Evolutionary conservation across 1,284 basidiomycete genomes (phyloP), one percentile per base, ranked within the genome.

Genomic region (Leccinum insolens): DNA sequence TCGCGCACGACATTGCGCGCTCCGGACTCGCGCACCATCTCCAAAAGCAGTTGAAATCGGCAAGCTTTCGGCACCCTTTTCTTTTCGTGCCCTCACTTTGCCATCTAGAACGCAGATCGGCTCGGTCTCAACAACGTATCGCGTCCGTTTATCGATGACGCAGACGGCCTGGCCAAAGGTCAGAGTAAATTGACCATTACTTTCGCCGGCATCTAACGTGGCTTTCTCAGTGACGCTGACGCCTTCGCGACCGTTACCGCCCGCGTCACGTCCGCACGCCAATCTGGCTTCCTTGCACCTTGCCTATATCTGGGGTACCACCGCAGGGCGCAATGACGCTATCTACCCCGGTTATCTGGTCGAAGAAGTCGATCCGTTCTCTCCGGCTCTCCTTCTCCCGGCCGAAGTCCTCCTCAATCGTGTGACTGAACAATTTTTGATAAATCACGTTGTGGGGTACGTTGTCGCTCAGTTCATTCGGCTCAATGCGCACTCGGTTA

Each of bases 51-150:
- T 74, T 93, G 59, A 80, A 80, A 72, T 74, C 76, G 81, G 90
- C 85, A 81, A 67, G 81, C 74, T 61, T 59, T 49, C 28, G 69
- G 37, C 31, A 46, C 52, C 67, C 41, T 62, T 62, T 64, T 67
- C 65, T 34, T 49, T 39, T 55, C 25, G 28, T 64, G 58, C 31
- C n/a, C 71, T 77, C 49, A 79, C 37, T 52, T 66, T 58, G 67
- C 62, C 37, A 39, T 68, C 37, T 71, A 92, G 90, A 90, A 92
- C 74, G 80, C 86, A 12, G 70, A 75, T 62, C 80, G 83, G 67
- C 82, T 92, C 7, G 88, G 88, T 46, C 77, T 91, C 57, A 83
- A 82, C 67, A 80, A 80, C 62, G 80, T 91, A 39, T 89, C 89
- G 20, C 78, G 82, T 68, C 72, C 84, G 39, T 83, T 82, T 69